Evolutionary conservation across 139 green algal genomes (phyloP).

Genomic region (Raphidocelis subcapitata): DNA sequence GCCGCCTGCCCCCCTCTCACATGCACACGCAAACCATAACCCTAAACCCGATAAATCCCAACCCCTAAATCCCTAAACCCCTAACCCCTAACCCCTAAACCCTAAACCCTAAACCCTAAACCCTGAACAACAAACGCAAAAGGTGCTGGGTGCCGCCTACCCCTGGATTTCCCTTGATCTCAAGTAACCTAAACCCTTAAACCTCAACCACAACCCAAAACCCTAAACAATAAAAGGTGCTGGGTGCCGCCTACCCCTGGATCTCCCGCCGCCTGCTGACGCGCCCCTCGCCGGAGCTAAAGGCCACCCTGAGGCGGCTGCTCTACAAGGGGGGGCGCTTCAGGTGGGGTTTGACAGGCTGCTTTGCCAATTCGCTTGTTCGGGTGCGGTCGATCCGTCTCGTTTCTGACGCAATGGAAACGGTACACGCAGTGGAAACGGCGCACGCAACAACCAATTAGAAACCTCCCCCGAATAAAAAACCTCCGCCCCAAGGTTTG

Average conservation of each 20-base stretch:
- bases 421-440: too few relatives aligned
- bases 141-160: conserved; percentile 81
- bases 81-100: too few relatives aligned
- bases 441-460: too few relatives aligned
- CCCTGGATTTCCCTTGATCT: conserved; percentile 85
- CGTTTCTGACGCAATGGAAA: too few relatives aligned
- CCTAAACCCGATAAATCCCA: too few relatives aligned
- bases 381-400: neutral
- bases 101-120: too few relatives aligned
- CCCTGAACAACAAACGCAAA: neutral
- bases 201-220: too few relatives aligned
- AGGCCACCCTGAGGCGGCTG: conserved; percentile 66
- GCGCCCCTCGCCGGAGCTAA: conserved; percentile 67
- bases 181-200: too few relatives aligned
- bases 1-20: too few relatives aligned
- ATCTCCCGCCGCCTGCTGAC: conserved; percentile 81
- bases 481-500: conserved; percentile 64
- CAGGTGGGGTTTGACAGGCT: conserved; percentile 1
- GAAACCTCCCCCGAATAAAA: neutral
- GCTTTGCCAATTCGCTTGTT: neutral
- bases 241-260: conserved; percentile 85
- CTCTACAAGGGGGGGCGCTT: conserved; percentile 71
- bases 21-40: too few relatives aligned
- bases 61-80: too few relatives aligned
- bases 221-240: conserved; percentile 44